A percentile compares a stretch with the other conserved stretches of the same genome.
Conservation (phyloP, 495 filamentous ascomycete genomes). For the Stereocaulon alpinum region DNA sequence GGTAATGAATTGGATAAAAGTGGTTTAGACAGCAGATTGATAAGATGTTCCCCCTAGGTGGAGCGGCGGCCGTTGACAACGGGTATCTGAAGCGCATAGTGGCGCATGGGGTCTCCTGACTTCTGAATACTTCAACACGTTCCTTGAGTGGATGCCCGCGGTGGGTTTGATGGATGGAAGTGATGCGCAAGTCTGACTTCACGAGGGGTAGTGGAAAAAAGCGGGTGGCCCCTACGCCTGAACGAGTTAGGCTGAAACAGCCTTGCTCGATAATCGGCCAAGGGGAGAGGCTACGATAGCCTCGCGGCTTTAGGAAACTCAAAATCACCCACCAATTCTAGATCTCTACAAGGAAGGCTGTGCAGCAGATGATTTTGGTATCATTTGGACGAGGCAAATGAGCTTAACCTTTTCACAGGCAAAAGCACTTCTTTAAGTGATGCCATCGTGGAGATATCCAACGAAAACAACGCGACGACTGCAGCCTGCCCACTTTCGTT, state of each 20-base stretch:
- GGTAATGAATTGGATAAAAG: not conserved
- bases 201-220: constrained; percentile 3
- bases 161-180: not conserved
- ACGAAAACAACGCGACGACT: not conserved
- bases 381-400: not conserved
- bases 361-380: not conserved
- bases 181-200: constrained; percentile 5
- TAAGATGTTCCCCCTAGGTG: not conserved
- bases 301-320: not conserved
- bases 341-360: not conserved
- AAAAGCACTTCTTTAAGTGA: not conserved
- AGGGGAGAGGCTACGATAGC: constrained; percentile 5
- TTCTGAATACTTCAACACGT: not conserved
- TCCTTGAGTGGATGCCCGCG: not conserved
- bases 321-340: not conserved
- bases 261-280: constrained; percentile 2
- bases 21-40: not conserved
- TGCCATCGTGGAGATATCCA: not conserved
- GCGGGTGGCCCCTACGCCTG: constrained; percentile 1
- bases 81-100: not conserved
- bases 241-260: constrained; percentile 1
- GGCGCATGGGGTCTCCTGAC: not conserved
- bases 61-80: not conserved
- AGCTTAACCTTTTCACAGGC: not conserved
- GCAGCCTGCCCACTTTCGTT: constrained; percentile 5